phyloP scores from a whole-genome alignment of 1,284 basidiomycete genomes.

The Ceratobasidium sp. region DNA sequence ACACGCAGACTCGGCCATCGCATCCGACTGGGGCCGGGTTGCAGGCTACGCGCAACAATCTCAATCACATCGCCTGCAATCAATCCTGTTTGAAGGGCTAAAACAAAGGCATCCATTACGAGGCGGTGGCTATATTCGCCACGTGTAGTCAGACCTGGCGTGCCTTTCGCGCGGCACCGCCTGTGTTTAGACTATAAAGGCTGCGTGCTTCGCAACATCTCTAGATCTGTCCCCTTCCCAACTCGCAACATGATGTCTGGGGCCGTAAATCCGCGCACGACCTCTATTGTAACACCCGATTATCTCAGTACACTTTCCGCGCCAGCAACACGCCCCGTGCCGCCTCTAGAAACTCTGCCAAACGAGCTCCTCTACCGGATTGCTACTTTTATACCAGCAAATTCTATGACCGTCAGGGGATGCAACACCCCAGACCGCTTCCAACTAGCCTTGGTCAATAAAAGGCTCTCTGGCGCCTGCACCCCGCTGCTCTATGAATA shows the following conservation, averaged over 20 bases:
- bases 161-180: neutral
- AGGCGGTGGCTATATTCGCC: neutral
- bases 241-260: neutral
- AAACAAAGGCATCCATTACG: neutral
- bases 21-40: neutral
- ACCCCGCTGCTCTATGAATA: slow-evolving; percentile 32
- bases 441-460: slow-evolving; percentile 12
- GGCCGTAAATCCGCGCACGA: neutral
- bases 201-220: slow-evolving; percentile 9
- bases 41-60: no score
- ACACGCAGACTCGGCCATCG: neutral
- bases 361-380: slow-evolving; percentile 31
- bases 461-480: slow-evolving; percentile 5
- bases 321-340: neutral
- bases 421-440: slow-evolving; percentile 17
- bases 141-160: slow-evolving; percentile 11
- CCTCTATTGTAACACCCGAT: neutral
- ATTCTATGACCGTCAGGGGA: slow-evolving; percentile 5
- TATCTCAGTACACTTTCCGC: neutral
- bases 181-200: slow-evolving; percentile 2
- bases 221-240: neutral
- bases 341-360: slow-evolving; percentile 16
- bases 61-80: slow-evolving; percentile 11
- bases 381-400: slow-evolving; percentile 30
- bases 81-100: slow-evolving; percentile 1